These are phyloP conservation scores for Trichopus zeylanicus DNA, from an alignment of 116 monocot species.

Conservation along the genomic window DNA sequence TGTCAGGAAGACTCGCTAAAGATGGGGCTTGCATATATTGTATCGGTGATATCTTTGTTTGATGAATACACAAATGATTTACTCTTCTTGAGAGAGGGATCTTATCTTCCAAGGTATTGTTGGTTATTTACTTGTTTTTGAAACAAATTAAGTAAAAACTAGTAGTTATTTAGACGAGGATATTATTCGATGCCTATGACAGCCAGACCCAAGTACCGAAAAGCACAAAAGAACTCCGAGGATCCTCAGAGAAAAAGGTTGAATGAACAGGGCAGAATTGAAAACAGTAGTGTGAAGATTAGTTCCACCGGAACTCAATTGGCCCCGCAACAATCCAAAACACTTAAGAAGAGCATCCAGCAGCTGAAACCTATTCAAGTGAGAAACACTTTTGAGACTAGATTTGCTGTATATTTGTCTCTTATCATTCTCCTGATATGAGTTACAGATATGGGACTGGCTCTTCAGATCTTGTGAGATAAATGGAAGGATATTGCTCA, in stretches of 20 bases:
- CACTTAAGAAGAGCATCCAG: slow-evolving; percentile 18
- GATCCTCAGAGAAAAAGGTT: no score
- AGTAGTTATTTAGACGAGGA: background rate
- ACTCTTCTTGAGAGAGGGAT: slow-evolving; percentile 78
- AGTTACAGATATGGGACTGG: slow-evolving; percentile 28
- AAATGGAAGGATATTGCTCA: slow-evolving; percentile 65
- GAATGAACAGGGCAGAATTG: no score
- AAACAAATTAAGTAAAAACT: background rate
- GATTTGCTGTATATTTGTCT: background rate
- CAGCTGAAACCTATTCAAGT: slow-evolving; percentile 25
- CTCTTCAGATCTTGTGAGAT: slow-evolving; percentile 28
- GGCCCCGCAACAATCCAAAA: slow-evolving; percentile 1
- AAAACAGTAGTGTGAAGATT: no score
- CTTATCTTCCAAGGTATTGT: slow-evolving; percentile 88
- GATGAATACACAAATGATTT: slow-evolving; percentile 94
- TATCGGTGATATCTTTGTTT: slow-evolving; percentile 64
- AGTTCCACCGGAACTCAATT: background rate
- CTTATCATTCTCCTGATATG: background rate
- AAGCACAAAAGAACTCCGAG: no score
- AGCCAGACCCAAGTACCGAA: slow-evolving; percentile 28
- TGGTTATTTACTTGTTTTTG: background rate
- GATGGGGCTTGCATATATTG: slow-evolving; percentile 56
- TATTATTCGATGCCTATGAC: slow-evolving; percentile 1
- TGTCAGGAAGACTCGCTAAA: slow-evolving; percentile 62
- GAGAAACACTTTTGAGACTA: background rate